Conservation (phyloP, 305 asterid genomes). For the Andrographis paniculata region DNA sequence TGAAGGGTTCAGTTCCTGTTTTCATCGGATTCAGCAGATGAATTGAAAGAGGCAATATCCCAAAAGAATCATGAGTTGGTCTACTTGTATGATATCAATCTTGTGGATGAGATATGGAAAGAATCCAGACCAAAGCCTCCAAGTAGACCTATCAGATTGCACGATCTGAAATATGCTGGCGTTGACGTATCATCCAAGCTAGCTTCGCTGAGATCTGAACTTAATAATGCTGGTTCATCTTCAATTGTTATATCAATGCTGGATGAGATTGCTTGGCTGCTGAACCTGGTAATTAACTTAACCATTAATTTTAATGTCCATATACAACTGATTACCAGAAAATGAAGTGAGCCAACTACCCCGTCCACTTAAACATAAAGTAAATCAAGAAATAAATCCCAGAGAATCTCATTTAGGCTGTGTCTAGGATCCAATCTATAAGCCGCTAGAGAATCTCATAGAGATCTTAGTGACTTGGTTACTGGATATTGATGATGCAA, state of each 20-base stretch:
- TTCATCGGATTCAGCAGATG: slow-evolving; percentile 91
- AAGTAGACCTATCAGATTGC: slow-evolving; percentile 58
- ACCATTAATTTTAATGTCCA: slow-evolving; percentile 11
- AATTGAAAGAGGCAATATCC: slow-evolving; percentile 74
- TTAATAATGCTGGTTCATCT: slow-evolving; percentile 64
- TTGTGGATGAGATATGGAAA: slow-evolving; percentile 94
- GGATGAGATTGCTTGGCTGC: slow-evolving; percentile 96
- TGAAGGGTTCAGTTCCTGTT: slow-evolving; percentile 94
- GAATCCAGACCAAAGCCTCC: slow-evolving; percentile 80
- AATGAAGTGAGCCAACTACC: slow-evolving; percentile 7
- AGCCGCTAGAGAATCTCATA: slow-evolving; percentile 3
- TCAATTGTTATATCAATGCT: slow-evolving; percentile 88
- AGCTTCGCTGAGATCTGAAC: slow-evolving; percentile 65
- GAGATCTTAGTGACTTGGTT: slow-evolving; percentile 3
- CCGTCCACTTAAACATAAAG: not conserved
- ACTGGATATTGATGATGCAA: slow-evolving; percentile 5
- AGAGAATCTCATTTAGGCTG: slow-evolving; percentile 2
- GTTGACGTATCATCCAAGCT: slow-evolving; percentile 76
- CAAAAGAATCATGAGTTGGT: slow-evolving; percentile 75
- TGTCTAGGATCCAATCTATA: slow-evolving; percentile 4
- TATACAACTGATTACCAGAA: slow-evolving; percentile 6
- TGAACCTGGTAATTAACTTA: slow-evolving; percentile 72
- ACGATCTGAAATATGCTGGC: slow-evolving; percentile 84
- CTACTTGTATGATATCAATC: slow-evolving; percentile 71
- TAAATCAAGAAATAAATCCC: not conserved